phyloP scores from a whole-genome alignment of 768 basidiomycete genomes.

The Suillus luteus region DNA sequence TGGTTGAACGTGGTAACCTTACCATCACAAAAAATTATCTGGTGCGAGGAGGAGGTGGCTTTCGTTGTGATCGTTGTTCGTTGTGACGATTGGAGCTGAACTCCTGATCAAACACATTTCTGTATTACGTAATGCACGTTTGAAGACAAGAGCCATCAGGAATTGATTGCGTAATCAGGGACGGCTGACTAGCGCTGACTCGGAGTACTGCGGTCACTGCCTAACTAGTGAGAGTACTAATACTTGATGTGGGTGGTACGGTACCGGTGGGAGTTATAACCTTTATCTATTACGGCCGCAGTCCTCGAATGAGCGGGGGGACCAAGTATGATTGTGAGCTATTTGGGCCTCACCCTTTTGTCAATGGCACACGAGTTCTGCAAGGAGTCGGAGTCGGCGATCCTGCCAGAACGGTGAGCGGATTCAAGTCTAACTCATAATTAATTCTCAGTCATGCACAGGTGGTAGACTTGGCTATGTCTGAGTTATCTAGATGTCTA shows the following conservation, averaged over 20 bases:
- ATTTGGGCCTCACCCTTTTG: constrained; percentile 50
- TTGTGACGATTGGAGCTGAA: background rate
- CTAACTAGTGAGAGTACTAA: background rate
- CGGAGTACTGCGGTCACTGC: no score
- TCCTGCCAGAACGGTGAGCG: constrained; percentile 48
- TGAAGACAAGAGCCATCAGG: background rate
- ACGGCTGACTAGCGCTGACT: no score
- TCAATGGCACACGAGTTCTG: constrained; percentile 43
- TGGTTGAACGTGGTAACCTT: constrained; percentile 10
- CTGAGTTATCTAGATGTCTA: constrained; percentile 45
- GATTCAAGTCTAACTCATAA: background rate
- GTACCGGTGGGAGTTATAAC: background rate
- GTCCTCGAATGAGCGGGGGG: constrained; percentile 7
- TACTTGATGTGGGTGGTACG: background rate
- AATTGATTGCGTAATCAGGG: no score
- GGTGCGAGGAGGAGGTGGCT: background rate
- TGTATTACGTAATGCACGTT: background rate
- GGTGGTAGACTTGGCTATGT: constrained; percentile 54
- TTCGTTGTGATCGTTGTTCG: constrained; percentile 5
- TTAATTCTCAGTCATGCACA: constrained; percentile 20
- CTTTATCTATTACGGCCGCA: background rate
- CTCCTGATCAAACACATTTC: background rate
- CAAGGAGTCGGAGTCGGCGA: constrained; percentile 46
- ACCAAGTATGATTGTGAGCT: constrained; percentile 26
- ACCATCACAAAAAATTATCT: constrained; percentile 23